phyloP scores from a whole-genome alignment of 2,329 filamentous ascomycete genomes.

The Fusarium sp. region DNA sequence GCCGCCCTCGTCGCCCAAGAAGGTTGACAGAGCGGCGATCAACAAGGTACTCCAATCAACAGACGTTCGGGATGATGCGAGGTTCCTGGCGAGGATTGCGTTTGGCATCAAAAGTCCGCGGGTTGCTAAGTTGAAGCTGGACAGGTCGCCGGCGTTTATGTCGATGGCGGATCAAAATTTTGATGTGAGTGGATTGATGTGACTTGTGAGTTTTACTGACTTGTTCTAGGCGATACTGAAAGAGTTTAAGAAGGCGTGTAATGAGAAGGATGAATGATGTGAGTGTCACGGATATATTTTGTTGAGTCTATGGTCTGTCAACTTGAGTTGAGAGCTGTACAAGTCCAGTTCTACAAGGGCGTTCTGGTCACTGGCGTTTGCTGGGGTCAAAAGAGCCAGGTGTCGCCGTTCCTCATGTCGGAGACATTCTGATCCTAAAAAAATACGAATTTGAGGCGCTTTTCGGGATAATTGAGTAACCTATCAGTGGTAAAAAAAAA shows the following conservation, averaged over 20 bases:
- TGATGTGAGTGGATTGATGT: slow-evolving; percentile 50
- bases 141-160: slow-evolving; percentile 61
- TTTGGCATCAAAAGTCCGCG: slow-evolving; percentile 73
- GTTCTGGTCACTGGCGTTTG: not conserved
- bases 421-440: not conserved
- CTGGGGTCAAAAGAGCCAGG: not conserved
- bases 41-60: slow-evolving; percentile 59
- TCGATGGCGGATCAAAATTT: slow-evolving; percentile 69
- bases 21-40: slow-evolving; percentile 58
- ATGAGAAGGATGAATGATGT: slow-evolving; percentile 27
- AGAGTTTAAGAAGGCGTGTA: slow-evolving; percentile 42
- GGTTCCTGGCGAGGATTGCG: slow-evolving; percentile 70
- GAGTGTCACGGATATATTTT: not conserved
- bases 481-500: no score
- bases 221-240: slow-evolving; percentile 33
- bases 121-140: slow-evolving; percentile 62
- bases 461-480: no score
- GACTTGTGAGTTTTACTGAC: slow-evolving; percentile 7
- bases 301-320: not conserved
- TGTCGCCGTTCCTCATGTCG: not conserved
- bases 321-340: no score
- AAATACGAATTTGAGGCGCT: not conserved
- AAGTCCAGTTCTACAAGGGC: not conserved
- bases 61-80: slow-evolving; percentile 66
- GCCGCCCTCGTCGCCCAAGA: slow-evolving; percentile 55